Evolutionary conservation across 768 basidiomycete genomes (phyloP).

Genomic region (Nevesoporus exiguus): DNA sequence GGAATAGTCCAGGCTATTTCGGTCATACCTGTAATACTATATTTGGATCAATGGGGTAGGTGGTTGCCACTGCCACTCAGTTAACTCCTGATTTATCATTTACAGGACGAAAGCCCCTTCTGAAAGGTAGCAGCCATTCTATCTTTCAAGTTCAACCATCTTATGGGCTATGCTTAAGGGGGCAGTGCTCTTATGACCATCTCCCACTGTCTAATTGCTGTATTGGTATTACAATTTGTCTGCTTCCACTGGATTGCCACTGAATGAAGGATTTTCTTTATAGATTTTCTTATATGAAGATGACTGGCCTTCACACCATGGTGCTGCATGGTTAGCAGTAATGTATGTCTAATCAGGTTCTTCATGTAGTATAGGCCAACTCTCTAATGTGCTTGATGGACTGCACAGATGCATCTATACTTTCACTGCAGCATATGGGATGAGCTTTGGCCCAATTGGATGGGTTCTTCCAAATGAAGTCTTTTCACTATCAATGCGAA

Average conservation of each 20-base stretch:
- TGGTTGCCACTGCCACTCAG: background rate
- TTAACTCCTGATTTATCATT: background rate
- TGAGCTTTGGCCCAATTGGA: constrained; percentile 74
- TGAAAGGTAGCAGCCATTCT: constrained; percentile 41
- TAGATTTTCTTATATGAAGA: constrained; percentile 48
- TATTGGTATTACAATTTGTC: constrained; percentile 43
- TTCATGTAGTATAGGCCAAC: background rate
- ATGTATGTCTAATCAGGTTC: constrained; percentile 39
- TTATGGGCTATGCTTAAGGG: constrained; percentile 23
- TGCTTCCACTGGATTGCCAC: background rate
- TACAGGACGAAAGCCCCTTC: constrained; percentile 60
- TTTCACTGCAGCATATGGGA: constrained; percentile 75
- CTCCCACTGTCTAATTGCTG: constrained; percentile 62
- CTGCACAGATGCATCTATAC: constrained; percentile 56
- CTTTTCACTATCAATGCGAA: constrained; percentile 73
- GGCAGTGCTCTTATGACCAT: constrained; percentile 63
- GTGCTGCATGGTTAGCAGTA: constrained; percentile 69
- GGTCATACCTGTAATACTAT: constrained; percentile 68
- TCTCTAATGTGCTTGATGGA: background rate
- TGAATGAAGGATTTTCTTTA: background rate
- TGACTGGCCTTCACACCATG: constrained; percentile 56
- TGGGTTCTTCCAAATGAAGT: constrained; percentile 87
- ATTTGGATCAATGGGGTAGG: constrained; percentile 63
- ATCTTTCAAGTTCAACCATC: background rate
- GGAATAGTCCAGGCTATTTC: constrained; percentile 77